These are phyloP conservation scores for Arthrobotrys sinensis DNA, from an alignment of 2,329 filamentous ascomycete species.

Conservation along the genomic window DNA sequence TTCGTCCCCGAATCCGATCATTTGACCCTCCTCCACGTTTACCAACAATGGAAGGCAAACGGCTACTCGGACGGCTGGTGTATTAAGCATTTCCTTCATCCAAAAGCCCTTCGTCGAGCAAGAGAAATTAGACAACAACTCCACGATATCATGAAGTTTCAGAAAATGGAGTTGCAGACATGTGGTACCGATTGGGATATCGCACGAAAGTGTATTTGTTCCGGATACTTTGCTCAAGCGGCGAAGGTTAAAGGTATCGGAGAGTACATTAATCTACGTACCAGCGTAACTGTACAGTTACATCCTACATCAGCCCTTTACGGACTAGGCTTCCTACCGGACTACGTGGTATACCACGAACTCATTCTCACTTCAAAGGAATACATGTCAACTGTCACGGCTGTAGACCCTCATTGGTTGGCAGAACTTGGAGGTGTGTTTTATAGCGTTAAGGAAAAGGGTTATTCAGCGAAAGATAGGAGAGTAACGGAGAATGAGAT, in stretches of 20 bases:
- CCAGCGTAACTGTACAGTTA: slow-evolving; percentile 91
- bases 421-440: slow-evolving; percentile 97
- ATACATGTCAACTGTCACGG: slow-evolving; percentile 97
- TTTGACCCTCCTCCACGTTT: slow-evolving; percentile 94
- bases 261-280: slow-evolving; percentile 96
- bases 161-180: slow-evolving; percentile 88
- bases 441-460: slow-evolving; percentile 97
- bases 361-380: slow-evolving; percentile 96
- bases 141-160: slow-evolving; percentile 91
- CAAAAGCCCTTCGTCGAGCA: slow-evolving; percentile 91
- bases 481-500: slow-evolving; percentile 91
- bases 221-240: slow-evolving; percentile 97
- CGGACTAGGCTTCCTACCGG: slow-evolving; percentile 90
- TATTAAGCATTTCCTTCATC: slow-evolving; percentile 90
- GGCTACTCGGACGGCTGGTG: slow-evolving; percentile 93
- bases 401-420: slow-evolving; percentile 96
- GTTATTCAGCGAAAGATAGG: slow-evolving; percentile 88
- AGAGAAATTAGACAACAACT: slow-evolving; percentile 96
- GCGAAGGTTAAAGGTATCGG: slow-evolving; percentile 96
- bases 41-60: slow-evolving; percentile 94
- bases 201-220: slow-evolving; percentile 95
- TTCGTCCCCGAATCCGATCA: slow-evolving; percentile 99
- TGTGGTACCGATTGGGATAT: slow-evolving; percentile 98
- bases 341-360: slow-evolving; percentile 98
- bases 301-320: slow-evolving; percentile 96